Base-by-base conservation (phyloP, 805 yeast species). In the Metschnikowia shivogae region DNA sequence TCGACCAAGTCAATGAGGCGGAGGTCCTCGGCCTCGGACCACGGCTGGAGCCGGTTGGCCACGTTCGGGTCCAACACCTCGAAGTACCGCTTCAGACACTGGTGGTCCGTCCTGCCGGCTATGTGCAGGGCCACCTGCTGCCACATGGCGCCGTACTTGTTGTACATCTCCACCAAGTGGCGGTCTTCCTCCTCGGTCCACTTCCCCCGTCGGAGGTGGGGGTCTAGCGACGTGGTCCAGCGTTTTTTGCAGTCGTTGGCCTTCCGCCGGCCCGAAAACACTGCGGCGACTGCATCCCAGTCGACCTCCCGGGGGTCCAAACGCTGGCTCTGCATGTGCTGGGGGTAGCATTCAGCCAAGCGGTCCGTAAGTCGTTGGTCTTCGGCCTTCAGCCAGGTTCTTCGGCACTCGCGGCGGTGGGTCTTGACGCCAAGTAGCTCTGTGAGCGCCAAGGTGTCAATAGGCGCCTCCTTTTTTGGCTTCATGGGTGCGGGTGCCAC, bases 21-120 rank as follows among this genome's bases (percentile, higher is more conserved):
- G 33, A 85, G 63, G 60, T 90, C 97, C 61, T 90, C 97, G 8
- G 80, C 86, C 26, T 73, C 57, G 1, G 80, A 69, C 98, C 98
- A 90, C 2, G 84, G 82, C 54, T 88, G 75, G 36, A 89, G 70
- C 44, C 97, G 67, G 53, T 85, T 89, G 48, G 81, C 80, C 8
- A 89, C 85, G 24, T 70, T 73, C 5, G 97, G 97, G 55, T 88
- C 93, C 47, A 90, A 63, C 1, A 89, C 96, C 58, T 90, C 97
- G 12, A 83, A 80, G 61, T 87, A 90, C 56, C 97, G 70, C 59
- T 90, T 90, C 1, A 96, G 87, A 69, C 98, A 90, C 67, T 90
- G 97, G 63, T 89, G 97, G 58, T 89, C 96, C 0, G 95, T 90
- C 59, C 97, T 73, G 5, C 96, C 95, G 3, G 80, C 78, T 10